These are phyloP conservation scores for Golubevia sp. DNA, from an alignment of 1,284 basidiomycete species.

Conservation along the genomic window DNA sequence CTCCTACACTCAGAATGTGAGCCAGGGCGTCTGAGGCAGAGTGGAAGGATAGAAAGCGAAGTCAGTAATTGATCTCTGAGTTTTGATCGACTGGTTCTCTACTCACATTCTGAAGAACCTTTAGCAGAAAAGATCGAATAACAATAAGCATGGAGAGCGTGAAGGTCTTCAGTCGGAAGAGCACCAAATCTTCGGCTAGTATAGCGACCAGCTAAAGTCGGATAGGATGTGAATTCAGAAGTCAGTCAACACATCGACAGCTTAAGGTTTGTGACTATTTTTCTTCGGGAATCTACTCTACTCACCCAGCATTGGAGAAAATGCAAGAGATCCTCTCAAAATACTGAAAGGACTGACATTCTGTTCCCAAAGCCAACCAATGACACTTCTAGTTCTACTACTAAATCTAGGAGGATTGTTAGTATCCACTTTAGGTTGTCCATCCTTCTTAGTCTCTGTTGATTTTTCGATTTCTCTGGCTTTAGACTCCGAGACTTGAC, in stretches of 20 bases:
- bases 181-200: slow-evolving; percentile 44
- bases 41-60: background rate
- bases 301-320: too few relatives aligned
- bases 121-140: slow-evolving; percentile 46
- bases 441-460: background rate
- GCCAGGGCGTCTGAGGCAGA: slow-evolving; percentile 22
- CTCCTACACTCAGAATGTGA: slow-evolving; percentile 48
- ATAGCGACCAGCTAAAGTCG: slow-evolving; percentile 43
- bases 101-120: slow-evolving; percentile 49
- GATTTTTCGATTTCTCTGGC: background rate
- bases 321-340: slow-evolving; percentile 13
- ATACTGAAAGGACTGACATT: slow-evolving; percentile 52
- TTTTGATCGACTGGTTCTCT: background rate
- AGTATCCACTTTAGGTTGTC: background rate
- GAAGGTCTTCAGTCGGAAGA: slow-evolving; percentile 40
- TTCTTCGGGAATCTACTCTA: slow-evolving; percentile 11
- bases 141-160: slow-evolving; percentile 49
- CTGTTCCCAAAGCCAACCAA: slow-evolving; percentile 52
- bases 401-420: slow-evolving; percentile 17
- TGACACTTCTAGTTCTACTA: slow-evolving; percentile 10
- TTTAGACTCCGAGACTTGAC: background rate
- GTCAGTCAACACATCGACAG: slow-evolving; percentile 39
- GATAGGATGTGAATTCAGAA: background rate
- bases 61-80: background rate
- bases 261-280: slow-evolving; percentile 24